Base-by-base conservation (phyloP, 2,329 filamentous ascomycete genomes). In the Cladorrhinum sp. region DNA sequence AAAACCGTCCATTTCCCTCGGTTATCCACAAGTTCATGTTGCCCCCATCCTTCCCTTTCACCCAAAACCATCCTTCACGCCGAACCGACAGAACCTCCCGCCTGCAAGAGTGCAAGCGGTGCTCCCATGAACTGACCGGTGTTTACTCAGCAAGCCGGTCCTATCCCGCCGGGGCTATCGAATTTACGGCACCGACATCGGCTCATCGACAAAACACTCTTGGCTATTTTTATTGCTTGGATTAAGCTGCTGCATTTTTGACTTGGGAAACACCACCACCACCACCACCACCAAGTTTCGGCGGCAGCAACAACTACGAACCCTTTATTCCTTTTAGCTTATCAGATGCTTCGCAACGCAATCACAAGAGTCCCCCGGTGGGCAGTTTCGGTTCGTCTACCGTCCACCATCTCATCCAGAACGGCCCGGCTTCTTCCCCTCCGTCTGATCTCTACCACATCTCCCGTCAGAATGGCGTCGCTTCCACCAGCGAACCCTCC, bases 401-500 rank as follows among this genome's bases (percentile, higher is more conserved):
- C 59, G 26, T 33, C 60, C 33, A 26, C 61, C 39, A 46, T 62
- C 24, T 57, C 24, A 48, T 59, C 60, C 52, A 18, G 36, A 18
- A 9, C 59, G 4, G 42, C 59, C 20, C 55, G 33, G 49, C 23
- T 33, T 24, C 52, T 18, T 42, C 53, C 57, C 16, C 59, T 39
- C 55, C 62, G 69, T 39, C 68, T 75, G 60, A 69, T 75, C 16
- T 72, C 82, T 48, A 77, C 77, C 52, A 75, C 74, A n/a, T 64
- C 67, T 23, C 62, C 66, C 16, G 70, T 67, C 60, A 78, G 75
- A 70, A 87, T 89, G 84, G 77, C 85, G 21, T 72, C 79, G 2
- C 68, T 77, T 0, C 79, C 81, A 51, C 72, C 83, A 12, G 83
- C 87, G 49, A 73, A 84, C 16, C 85, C 86, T 23, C 85, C 87